Conservation (phyloP, 2,329 filamentous ascomycete species). For the Emydomyces testavorans region DNA sequence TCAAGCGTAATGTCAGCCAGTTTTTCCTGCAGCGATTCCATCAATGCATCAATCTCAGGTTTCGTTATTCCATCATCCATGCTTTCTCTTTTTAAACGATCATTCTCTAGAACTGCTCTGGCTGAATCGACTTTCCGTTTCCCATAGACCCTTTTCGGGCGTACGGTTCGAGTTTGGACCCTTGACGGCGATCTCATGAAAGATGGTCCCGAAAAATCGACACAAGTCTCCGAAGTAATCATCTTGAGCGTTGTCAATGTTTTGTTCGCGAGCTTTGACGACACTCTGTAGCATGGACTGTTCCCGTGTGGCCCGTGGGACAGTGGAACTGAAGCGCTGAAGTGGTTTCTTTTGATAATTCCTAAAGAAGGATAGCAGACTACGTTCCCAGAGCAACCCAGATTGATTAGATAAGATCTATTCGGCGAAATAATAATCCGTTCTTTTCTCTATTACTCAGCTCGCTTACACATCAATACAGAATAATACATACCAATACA, state of each 20-base stretch:
- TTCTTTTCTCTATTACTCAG: background rate
- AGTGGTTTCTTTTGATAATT: conserved; percentile 9
- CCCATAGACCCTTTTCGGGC: conserved; percentile 27
- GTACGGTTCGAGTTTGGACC: background rate
- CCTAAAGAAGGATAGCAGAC: conserved; percentile 6
- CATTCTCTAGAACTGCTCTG: conserved; percentile 26
- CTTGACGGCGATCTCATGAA: background rate
- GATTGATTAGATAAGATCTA: background rate
- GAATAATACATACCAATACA: background rate
- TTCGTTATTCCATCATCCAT: background rate
- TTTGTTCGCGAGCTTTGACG: background rate
- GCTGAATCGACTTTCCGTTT: conserved; percentile 28
- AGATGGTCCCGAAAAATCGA: background rate
- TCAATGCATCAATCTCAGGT: background rate
- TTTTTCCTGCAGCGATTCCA: background rate
- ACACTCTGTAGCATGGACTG: too few relatives aligned
- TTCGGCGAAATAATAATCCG: background rate
- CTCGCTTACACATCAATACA: background rate
- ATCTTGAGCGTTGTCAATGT: background rate
- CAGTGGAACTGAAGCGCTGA: conserved; percentile 1
- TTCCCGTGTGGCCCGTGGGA: too few relatives aligned
- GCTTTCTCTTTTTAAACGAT: conserved; percentile 16
- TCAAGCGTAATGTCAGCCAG: conserved; percentile 3
- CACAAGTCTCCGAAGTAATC: background rate
- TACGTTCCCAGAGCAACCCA: conserved; percentile 1